A percentile compares a stretch with the other conserved stretches of the same genome.
These are phyloP conservation scores for Sporisorium exsertum DNA, from an alignment of 1,284 basidiomycete genomes.

Conservation along the genomic window DNA sequence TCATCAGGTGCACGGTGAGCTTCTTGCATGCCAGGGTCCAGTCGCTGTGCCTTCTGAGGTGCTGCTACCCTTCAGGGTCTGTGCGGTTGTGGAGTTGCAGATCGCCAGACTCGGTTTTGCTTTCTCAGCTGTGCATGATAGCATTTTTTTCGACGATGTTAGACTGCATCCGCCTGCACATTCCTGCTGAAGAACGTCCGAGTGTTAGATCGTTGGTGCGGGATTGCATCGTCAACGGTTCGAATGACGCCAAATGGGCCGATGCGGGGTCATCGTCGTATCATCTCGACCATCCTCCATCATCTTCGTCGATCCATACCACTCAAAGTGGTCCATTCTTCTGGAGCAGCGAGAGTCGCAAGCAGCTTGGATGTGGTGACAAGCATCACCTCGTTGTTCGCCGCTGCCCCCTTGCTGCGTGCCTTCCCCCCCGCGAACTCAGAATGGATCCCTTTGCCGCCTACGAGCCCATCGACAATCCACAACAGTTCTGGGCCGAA, in stretches of 20 bases:
- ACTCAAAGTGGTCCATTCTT: background rate
- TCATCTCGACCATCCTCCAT: background rate
- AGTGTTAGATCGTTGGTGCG: background rate
- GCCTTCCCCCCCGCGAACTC: background rate
- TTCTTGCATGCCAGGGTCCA: background rate
- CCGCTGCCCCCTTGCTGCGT: background rate
- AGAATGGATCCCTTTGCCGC: slow-evolving; percentile 59
- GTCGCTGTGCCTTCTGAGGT: too few species aligned
- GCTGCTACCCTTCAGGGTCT: slow-evolving; percentile 3
- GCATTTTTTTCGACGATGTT: slow-evolving; percentile 3
- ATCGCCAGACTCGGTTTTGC: slow-evolving; percentile 11
- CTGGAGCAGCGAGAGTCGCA: background rate
- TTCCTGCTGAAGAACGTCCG: background rate
- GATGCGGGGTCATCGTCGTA: slow-evolving; percentile 2
- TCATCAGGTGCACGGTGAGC: slow-evolving; percentile 20
- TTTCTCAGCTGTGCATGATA: slow-evolving; percentile 35
- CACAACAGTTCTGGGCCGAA: slow-evolving; percentile 59
- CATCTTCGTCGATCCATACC: background rate
- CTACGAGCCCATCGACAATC: slow-evolving; percentile 49
- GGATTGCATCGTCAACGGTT: background rate
- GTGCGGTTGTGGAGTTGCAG: slow-evolving; percentile 1
- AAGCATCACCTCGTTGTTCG: background rate
- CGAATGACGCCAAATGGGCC: slow-evolving; percentile 3
- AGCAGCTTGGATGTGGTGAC: slow-evolving; percentile 2
- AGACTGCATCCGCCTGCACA: background rate